These are phyloP conservation scores for Eremomyces bilateralis DNA, from an alignment of 495 filamentous ascomycete genomes.

Conservation along the genomic window DNA sequence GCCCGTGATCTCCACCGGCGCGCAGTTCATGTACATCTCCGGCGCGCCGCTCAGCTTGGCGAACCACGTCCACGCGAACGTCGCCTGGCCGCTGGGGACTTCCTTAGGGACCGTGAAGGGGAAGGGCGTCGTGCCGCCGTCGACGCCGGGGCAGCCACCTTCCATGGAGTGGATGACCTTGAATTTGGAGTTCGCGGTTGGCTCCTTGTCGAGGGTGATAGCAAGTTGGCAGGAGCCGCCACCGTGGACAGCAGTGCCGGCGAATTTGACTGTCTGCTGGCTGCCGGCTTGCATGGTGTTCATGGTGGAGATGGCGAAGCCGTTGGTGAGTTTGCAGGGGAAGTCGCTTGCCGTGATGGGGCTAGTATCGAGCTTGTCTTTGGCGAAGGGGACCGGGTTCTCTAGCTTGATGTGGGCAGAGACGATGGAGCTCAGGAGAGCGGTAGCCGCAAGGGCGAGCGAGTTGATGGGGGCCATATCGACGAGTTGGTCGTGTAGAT, in stretches of 20 bases:
- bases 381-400: constrained; percentile 41
- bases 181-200: constrained; percentile 35
- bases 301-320: constrained; percentile 21
- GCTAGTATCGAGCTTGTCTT: constrained; percentile 27
- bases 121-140: constrained; percentile 17
- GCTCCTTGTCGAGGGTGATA: constrained; percentile 46
- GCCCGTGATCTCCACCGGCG: constrained; percentile 27
- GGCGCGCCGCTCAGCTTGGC: constrained; percentile 32
- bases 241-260: constrained; percentile 46
- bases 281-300: constrained; percentile 32
- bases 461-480: no score
- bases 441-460: no score
- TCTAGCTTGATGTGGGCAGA: constrained; percentile 46
- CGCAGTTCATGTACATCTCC: constrained; percentile 43
- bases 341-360: constrained; percentile 46
- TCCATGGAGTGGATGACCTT: constrained; percentile 67
- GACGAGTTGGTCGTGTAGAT: no score
- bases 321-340: constrained; percentile 45
- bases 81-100: constrained; percentile 30
- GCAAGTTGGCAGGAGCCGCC: constrained; percentile 76
- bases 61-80: constrained; percentile 38
- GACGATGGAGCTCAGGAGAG: not conserved
- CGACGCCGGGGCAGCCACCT: constrained; percentile 47
- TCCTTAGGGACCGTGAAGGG: constrained; percentile 33
- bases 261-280: constrained; percentile 29